Percentiles rank a stretch among this genome's conserved stretches.
phyloP scores from a whole-genome alignment of 2,329 filamentous ascomycete species.

The Pseudopyricularia cyperi region DNA sequence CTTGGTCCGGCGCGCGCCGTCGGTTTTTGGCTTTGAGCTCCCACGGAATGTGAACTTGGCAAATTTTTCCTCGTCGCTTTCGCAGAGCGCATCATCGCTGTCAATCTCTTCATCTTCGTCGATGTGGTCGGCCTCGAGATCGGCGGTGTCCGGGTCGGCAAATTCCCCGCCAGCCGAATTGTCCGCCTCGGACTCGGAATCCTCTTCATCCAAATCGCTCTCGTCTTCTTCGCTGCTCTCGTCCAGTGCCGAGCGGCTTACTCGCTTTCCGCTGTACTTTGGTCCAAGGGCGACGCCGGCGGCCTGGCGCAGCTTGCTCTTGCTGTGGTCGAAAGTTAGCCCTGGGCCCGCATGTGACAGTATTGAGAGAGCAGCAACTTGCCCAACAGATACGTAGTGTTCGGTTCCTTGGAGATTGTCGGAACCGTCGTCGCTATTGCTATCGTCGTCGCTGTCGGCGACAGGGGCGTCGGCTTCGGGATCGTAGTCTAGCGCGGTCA shows the following conservation, averaged over 20 bases:
- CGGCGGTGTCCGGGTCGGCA: constrained; percentile 41
- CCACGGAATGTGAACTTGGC: constrained; percentile 56
- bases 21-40: constrained; percentile 35
- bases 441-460: constrained; percentile 31
- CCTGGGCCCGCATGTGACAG: background rate
- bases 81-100: constrained; percentile 60
- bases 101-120: constrained; percentile 47
- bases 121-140: constrained; percentile 40
- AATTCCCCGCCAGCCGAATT: constrained; percentile 21
- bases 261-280: constrained; percentile 64
- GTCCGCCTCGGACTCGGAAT: constrained; percentile 21
- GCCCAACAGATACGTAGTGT: constrained; percentile 73
- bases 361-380: constrained; percentile 10
- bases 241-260: constrained; percentile 57
- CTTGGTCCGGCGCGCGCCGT: constrained; percentile 20
- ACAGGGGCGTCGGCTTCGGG: constrained; percentile 54
- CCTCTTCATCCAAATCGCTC: constrained; percentile 31
- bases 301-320: constrained; percentile 70
- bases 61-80: constrained; percentile 75
- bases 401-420: constrained; percentile 57
- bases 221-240: constrained; percentile 38
- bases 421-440: constrained; percentile 14
- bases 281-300: constrained; percentile 58
- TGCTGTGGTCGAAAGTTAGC: constrained; percentile 30
- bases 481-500: constrained; percentile 55